Conservation (phyloP, 2,329 filamentous ascomycete genomes). For the Nigrograna mackinnonii region DNA sequence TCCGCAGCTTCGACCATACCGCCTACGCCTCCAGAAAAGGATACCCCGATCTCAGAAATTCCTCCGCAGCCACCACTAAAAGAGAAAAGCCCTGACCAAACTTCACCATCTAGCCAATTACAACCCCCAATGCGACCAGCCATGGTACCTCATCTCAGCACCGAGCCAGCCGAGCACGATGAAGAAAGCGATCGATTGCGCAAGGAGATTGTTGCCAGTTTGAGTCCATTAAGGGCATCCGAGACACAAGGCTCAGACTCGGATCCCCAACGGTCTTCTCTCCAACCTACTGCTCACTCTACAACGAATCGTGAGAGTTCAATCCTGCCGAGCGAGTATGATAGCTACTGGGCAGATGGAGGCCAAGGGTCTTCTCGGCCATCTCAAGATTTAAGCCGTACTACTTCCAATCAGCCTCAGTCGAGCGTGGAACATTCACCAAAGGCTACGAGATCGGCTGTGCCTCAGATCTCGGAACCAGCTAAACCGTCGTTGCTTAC, state of each 20-base stretch:
- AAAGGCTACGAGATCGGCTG: conserved; percentile 1
- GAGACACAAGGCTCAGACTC: conserved; percentile 10
- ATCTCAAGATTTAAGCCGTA: conserved; percentile 26
- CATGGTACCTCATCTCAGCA: conserved; percentile 46
- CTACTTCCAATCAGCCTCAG: conserved; percentile 16
- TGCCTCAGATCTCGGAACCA: conserved; percentile 12
- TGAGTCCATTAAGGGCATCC: conserved; percentile 48
- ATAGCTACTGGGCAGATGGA: conserved; percentile 65
- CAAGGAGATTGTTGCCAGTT: conserved; percentile 74
- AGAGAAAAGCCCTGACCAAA: conserved; percentile 36
- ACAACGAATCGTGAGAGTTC: conserved; percentile 58
- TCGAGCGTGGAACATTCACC: conserved; percentile 5
- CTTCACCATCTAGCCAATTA: conserved; percentile 8
- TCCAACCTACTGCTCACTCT: conserved; percentile 24
- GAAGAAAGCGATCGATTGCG: conserved; percentile 73
- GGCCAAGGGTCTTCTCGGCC: conserved; percentile 44
- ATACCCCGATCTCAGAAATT: conserved; percentile 37
- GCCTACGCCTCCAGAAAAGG: conserved; percentile 53
- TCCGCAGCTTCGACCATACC: conserved; percentile 38
- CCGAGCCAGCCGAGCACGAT: conserved; percentile 57
- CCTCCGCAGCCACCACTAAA: conserved; percentile 38
- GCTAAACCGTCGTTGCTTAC: conserved; percentile 22
- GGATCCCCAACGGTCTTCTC: conserved; percentile 23
- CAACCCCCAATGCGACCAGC: conserved; percentile 23
- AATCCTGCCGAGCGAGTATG: conserved; percentile 68